Conservation (phyloP, 352 stramenopile species). For the Hyaloperonospora arabidopsidis region DNA sequence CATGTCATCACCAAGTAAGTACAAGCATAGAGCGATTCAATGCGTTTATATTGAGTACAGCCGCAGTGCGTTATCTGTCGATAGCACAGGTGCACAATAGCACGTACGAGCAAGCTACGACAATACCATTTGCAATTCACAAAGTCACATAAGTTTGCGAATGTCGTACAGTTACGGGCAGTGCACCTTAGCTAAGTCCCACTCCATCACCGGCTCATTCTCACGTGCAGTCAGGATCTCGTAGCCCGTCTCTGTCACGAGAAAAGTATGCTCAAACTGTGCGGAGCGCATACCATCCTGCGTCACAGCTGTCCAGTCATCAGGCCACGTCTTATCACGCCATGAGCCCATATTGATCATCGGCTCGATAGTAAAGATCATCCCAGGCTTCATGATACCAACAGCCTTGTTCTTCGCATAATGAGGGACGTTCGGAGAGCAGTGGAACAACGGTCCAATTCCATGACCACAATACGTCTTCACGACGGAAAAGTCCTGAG, state of each 20-base stretch:
- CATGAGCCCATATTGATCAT: constrained; percentile 98
- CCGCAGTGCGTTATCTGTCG: too few species aligned
- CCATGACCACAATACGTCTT: constrained; percentile 98
- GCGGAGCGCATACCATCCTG: constrained; percentile 91
- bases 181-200: constrained; percentile 77
- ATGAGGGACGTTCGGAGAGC: constrained; percentile 92
- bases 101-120: too few species aligned
- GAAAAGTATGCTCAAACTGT: constrained; percentile 97
- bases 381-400: constrained; percentile 94
- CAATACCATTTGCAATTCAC: too few species aligned
- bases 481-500: constrained; percentile 89
- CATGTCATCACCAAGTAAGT: too few species aligned
- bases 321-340: constrained; percentile 91
- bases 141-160: too few species aligned
- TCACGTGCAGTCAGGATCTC: constrained; percentile 94
- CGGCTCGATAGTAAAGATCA: constrained; percentile 99
- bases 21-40: too few species aligned
- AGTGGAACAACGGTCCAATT: constrained; percentile 67
- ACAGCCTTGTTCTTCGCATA: constrained; percentile 98
- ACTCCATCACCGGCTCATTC: constrained; percentile 83
- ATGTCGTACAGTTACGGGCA: constrained; percentile 26
- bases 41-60: too few species aligned
- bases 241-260: constrained; percentile 96
- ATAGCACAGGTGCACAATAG: too few species aligned
- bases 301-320: constrained; percentile 97